Evolutionary conservation across 805 yeast species (phyloP).

Genomic region (Ogataea neopini): DNA sequence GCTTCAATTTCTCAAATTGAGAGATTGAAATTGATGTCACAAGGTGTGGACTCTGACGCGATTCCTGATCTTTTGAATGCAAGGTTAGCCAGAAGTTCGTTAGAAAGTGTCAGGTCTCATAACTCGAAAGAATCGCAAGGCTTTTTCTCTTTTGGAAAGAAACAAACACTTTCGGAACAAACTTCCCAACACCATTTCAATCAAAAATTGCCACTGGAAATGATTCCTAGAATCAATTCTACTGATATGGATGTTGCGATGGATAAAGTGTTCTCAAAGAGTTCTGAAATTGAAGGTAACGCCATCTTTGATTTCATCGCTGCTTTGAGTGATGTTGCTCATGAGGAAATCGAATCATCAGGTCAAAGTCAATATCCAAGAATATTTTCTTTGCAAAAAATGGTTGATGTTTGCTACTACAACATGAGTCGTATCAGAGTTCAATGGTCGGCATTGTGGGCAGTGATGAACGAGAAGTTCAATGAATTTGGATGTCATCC

Average conservation of each 20-base stretch:
- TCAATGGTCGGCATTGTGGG: constrained; percentile 97
- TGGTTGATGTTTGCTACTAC: constrained; percentile 96
- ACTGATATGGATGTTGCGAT: constrained; percentile 76
- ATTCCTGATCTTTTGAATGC: constrained; percentile 87
- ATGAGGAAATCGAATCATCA: constrained; percentile 88
- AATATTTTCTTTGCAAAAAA: constrained; percentile 88
- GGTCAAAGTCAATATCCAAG: constrained; percentile 82
- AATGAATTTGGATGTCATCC: constrained; percentile 80
- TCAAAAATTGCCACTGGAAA: constrained; percentile 61
- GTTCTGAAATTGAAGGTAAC: constrained; percentile 74
- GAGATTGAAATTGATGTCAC: constrained; percentile 81
- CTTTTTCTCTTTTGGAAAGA: constrained; percentile 54
- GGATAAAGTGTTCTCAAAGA: constrained; percentile 84
- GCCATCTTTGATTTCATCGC: constrained; percentile 86
- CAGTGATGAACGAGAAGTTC: constrained; percentile 87
- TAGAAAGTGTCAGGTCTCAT: constrained; percentile 51
- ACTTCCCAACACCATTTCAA: constrained; percentile 72
- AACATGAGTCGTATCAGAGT: constrained; percentile 95
- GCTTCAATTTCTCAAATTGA: constrained; percentile 88
- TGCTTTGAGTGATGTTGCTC: constrained; percentile 82
- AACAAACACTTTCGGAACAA: constrained; percentile 59
- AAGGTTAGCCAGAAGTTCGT: constrained; percentile 56
- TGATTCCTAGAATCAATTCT: constrained; percentile 57
- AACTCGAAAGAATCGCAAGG: constrained; percentile 35
- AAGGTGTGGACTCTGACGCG: constrained; percentile 79